Conservation (phyloP, 345 rosid species). For the Mercurialis annua region DNA sequence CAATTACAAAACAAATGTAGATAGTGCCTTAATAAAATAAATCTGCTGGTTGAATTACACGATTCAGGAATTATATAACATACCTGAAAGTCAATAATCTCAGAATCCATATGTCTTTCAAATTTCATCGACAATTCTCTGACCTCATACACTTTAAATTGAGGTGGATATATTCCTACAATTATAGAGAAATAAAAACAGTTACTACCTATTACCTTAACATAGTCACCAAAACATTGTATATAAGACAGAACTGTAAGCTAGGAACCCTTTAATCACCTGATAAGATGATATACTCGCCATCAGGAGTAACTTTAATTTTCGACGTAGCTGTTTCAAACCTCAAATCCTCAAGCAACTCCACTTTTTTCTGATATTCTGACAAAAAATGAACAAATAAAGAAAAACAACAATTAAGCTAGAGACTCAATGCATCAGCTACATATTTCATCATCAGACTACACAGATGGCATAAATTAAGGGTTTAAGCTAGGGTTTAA, state of each 20-base stretch:
- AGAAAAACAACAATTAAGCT: background rate
- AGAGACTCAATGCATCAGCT: background rate
- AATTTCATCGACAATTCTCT: conserved; percentile 75
- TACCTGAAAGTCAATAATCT: conserved; percentile 92
- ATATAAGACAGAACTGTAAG: conserved; percentile 9
- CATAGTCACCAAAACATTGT: background rate
- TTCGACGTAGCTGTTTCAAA: conserved; percentile 75
- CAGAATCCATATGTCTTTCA: conserved; percentile 80
- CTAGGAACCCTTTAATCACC: conserved; percentile 34
- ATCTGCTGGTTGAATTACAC: background rate
- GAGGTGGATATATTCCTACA: conserved; percentile 87
- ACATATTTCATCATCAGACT: too few species aligned
- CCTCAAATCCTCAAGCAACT: conserved; percentile 76
- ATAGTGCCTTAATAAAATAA: background rate
- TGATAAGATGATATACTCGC: conserved; percentile 77
- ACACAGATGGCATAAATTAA: too few species aligned
- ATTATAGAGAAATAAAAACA: background rate
- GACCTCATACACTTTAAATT: conserved; percentile 81
- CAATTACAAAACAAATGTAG: background rate
- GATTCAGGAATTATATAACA: background rate
- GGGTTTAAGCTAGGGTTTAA: conserved; percentile 7
- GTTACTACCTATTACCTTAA: background rate
- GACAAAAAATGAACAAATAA: conserved; percentile 8
- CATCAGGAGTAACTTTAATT: conserved; percentile 79
- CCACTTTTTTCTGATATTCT: conserved; percentile 47